Evolutionary conservation across 192 early-diverging fungal species (phyloP).

Genomic region (Rhizophagus clarus): DNA sequence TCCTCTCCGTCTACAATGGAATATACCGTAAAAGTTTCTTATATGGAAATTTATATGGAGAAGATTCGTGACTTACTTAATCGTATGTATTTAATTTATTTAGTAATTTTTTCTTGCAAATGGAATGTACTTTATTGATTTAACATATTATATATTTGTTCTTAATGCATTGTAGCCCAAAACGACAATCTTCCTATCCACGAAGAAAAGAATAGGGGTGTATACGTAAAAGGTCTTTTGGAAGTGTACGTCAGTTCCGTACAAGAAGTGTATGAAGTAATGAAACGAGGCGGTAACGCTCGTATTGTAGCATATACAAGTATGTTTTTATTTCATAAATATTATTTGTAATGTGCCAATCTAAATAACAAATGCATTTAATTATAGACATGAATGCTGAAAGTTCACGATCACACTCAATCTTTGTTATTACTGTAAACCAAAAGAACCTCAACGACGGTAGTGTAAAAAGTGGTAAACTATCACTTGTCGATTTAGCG

Average conservation of each 20-base stretch:
- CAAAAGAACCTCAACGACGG: slow-evolving; percentile 93
- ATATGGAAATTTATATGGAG: slow-evolving; percentile 99
- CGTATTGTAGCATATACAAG: slow-evolving; percentile 91
- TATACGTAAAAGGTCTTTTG: slow-evolving; percentile 97
- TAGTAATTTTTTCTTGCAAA: neutral
- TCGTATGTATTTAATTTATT: slow-evolving; percentile 51
- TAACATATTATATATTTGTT: neutral
- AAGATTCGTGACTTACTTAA: slow-evolving; percentile 95
- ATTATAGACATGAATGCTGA: slow-evolving; percentile 95
- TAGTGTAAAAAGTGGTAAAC: slow-evolving; percentile 85
- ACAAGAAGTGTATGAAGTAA: slow-evolving; percentile 95
- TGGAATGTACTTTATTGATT: neutral
- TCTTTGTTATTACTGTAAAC: slow-evolving; percentile 94
- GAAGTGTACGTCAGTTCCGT: slow-evolving; percentile 96
- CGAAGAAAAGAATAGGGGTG: slow-evolving; percentile 95
- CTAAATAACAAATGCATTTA: slow-evolving; percentile 3
- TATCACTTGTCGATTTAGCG: slow-evolving; percentile 97
- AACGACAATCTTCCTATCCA: slow-evolving; percentile 95
- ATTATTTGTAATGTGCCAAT: neutral
- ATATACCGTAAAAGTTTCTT: slow-evolving; percentile 99
- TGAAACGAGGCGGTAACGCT: slow-evolving; percentile 88
- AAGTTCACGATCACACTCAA: slow-evolving; percentile 96
- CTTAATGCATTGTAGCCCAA: slow-evolving; percentile 48
- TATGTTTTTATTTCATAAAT: slow-evolving; percentile 44
- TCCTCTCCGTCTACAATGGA: slow-evolving; percentile 90